Evolutionary conservation across 2,329 filamentous ascomycete genomes (phyloP).

Genomic region (Penicillium sp.): DNA sequence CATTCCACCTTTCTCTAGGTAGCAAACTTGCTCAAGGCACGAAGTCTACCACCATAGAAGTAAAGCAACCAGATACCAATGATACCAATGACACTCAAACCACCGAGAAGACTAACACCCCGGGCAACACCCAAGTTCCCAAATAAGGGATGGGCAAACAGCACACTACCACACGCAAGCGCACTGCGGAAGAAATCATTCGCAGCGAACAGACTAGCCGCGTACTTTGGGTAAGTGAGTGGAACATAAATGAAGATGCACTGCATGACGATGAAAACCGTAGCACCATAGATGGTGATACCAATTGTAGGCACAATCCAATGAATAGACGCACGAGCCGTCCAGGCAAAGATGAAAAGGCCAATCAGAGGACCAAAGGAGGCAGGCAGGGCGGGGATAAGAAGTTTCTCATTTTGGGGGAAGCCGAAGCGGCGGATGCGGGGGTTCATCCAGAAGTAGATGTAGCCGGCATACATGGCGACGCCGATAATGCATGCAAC

Average conservation of each 20-base stretch:
- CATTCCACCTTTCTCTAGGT: slow-evolving; percentile 6
- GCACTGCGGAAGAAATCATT: slow-evolving; percentile 36
- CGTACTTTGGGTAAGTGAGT: slow-evolving; percentile 34
- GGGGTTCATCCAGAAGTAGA: slow-evolving; percentile 53
- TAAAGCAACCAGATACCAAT: slow-evolving; percentile 36
- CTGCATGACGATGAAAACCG: slow-evolving; percentile 44
- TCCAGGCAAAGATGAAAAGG: slow-evolving; percentile 54
- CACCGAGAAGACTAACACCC: slow-evolving; percentile 38
- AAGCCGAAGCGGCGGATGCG: slow-evolving; percentile 51
- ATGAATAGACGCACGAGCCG: slow-evolving; percentile 29
- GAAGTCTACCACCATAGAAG: slow-evolving; percentile 30
- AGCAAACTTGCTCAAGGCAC: slow-evolving; percentile 35
- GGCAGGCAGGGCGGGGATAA: slow-evolving; percentile 54
- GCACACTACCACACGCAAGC: slow-evolving; percentile 23
- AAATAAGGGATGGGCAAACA: slow-evolving; percentile 38
- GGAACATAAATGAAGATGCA: slow-evolving; percentile 44
- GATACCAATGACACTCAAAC: slow-evolving; percentile 36
- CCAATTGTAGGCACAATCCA: slow-evolving; percentile 43
- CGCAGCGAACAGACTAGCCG: slow-evolving; percentile 37
- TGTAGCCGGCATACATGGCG: slow-evolving; percentile 51
- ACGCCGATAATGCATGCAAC: slow-evolving; percentile 57
- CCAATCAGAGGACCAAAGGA: slow-evolving; percentile 56
- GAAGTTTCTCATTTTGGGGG: slow-evolving; percentile 53
- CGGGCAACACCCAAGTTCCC: slow-evolving; percentile 33
- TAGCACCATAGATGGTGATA: slow-evolving; percentile 39